Conservation (phyloP, 345 rosid species). For the Brassica nigra region DNA sequence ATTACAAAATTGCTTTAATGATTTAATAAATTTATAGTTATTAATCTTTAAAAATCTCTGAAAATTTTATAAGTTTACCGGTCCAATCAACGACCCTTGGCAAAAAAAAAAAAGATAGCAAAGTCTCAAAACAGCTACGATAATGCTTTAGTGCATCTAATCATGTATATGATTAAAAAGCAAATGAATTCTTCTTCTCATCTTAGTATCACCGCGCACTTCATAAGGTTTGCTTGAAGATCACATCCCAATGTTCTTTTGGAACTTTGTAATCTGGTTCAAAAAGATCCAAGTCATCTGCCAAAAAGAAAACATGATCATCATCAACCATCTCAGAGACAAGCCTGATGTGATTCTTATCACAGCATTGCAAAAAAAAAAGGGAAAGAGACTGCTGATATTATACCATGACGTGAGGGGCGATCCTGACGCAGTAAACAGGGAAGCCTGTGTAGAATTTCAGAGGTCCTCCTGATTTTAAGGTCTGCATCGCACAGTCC, state of each 20-base stretch:
- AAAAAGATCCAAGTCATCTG: conserved; percentile 99
- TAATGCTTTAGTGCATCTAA: conserved; percentile 16
- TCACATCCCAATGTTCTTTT: conserved; percentile 62
- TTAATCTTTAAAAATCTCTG: neutral
- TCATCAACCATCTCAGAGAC: neutral
- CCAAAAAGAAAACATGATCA: conserved; percentile 19
- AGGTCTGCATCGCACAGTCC: conserved; percentile 82
- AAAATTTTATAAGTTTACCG: neutral
- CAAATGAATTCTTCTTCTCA: conserved; percentile 27
- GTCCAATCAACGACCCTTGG: conserved; percentile 10
- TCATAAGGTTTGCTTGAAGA: neutral
- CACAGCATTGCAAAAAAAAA: neutral
- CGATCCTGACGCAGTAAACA: conserved; percentile 88
- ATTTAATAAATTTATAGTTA: neutral
- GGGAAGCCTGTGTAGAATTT: conserved; percentile 98
- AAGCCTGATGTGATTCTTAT: neutral
- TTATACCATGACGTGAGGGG: conserved; percentile 98
- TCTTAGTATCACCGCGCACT: conserved; percentile 24
- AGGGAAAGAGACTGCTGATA: neutral
- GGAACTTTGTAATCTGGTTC: conserved; percentile 74
- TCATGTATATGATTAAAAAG: conserved; percentile 26
- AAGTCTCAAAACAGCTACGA: conserved; percentile 11
- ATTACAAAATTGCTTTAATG: neutral
- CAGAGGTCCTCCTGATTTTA: conserved; percentile 84
- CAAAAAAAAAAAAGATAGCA: neutral